These are phyloP conservation scores for Fragilaria radians DNA, from an alignment of 108 stramenopile species.

Conservation along the genomic window DNA sequence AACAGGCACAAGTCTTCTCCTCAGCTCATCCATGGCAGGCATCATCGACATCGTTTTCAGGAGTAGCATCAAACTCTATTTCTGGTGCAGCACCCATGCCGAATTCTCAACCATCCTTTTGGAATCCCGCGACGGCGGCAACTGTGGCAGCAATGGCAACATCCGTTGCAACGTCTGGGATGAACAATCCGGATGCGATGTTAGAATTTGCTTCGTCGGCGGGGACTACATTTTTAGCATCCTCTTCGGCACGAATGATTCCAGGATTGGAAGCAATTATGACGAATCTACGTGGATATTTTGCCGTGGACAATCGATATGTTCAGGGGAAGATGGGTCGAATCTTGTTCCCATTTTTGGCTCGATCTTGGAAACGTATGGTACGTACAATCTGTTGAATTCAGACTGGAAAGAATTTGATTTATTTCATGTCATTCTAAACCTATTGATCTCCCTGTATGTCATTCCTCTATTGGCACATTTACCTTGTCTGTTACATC, in stretches of 20 bases:
- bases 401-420: not conserved
- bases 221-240: conserved; percentile 44
- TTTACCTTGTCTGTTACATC: too few relatives aligned
- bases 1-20: not conserved
- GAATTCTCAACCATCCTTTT: conserved; percentile 15
- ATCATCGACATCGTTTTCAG: not conserved
- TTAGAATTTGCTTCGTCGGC: conserved; percentile 42
- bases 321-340: conserved; percentile 85
- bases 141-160: conserved; percentile 39
- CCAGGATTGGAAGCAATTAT: conserved; percentile 73
- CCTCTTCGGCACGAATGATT: conserved; percentile 47
- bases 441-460: not conserved
- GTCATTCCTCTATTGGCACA: not conserved
- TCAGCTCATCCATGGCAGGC: conserved; percentile 4
- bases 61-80: not conserved
- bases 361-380: conserved; percentile 74
- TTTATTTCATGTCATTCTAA: not conserved
- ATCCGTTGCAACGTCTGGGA: conserved; percentile 22
- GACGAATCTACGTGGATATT: conserved; percentile 77
- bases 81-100: conserved; percentile 4
- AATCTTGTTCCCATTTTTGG: conserved; percentile 82
- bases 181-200: conserved; percentile 37
- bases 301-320: conserved; percentile 94
- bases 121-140: conserved; percentile 50
- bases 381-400: conserved; percentile 18